Evolutionary conservation across 1,139 yeast genomes (phyloP), one percentile per base, ranked within the genome.

Genomic region (Kodamaea sp.): DNA sequence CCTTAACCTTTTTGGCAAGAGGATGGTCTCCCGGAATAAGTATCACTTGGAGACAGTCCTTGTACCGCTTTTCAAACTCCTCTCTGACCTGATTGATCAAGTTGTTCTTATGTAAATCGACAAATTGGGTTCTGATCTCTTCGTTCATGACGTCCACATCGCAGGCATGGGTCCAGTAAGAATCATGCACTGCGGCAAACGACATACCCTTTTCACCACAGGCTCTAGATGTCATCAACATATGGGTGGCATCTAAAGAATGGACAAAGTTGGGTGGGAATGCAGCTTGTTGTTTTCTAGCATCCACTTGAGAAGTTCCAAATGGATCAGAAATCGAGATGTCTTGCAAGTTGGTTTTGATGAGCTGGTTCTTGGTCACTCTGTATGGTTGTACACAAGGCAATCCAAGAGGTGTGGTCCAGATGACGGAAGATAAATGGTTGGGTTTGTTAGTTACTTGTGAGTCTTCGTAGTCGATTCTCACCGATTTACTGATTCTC

Each of bases 171-270:
- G 98, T 89, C 99, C 99, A 92, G 58, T 87, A 92, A 1, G 97
- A 90, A 59, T 92, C 99, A 61, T 92, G 99, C 22, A 92, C 99
- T 0, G 97, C 83, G 0, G 98, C 97, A 70, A 94, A 92, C n/a
- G 80, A 69, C 35, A 92, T 59, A 0, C 76, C 79, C 4, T 58
- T 56, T 29, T 78, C 71, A n/a, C 83, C 79, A 59, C 97, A 89
- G 15, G 79, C 80, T 30, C 79, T 70, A 0, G 97, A 95, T 8
- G 96, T 84, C 73, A 90, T 68, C 38, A 92, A 70, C 98, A 92
- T 92, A 56, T 92, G 98, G 0, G 97, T 84, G 1, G 98, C 97
- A 67, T 92, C 99, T 44, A 92, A 70, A 0, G 97, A 90, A 56
- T 92, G 99, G 36, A 92, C 87, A 56, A 77, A 92, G 58, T 92